Evolutionary conservation across 495 filamentous ascomycete species (phyloP), one percentile per base, ranked within the genome.

Genomic region (Aspergillus affinis): DNA sequence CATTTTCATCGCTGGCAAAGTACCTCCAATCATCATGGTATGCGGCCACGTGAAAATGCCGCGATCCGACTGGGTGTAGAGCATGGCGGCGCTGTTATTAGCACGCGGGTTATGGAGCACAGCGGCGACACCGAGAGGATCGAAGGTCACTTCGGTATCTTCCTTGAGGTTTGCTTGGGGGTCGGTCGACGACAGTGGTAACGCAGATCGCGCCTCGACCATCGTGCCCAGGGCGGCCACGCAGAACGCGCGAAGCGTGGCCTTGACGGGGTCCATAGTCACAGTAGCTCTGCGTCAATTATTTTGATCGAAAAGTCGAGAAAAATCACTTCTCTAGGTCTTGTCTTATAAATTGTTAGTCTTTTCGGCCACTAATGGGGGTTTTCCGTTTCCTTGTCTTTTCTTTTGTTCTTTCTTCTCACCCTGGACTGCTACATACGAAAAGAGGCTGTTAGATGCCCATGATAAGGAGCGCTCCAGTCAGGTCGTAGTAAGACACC

Each of bases 121-220:
- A 5, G 70, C 70, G 0, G 70, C 70, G 20, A 72, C 70, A 32
- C 70, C 70, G 15, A 72, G 66, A 1, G 70, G 70, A 32, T 72
- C 70, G 59, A 72, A 72, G 19, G 70, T 64, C 41, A 72, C 67
- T 18, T 54, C 32, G 50, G 44, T 23, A 15, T 62, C 60, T 23
- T 54, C 32, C 36, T 48, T 26, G 27, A 62, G 60, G 18, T 41
- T 62, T 7, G 60, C 60, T 27, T 62, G 46, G 10, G 60, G 60
- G 15, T 18, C 21, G 41, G 49, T 45, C 0, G 60, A 54, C 17
- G 60, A 62, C n/a, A 62, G 57, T 13, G 60, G 60, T 41, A 41
- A 10, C 36, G 15, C 12, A 18, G 51, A 62, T 50, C 57, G 57
- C n/a, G 60, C 60, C 26, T 57, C 54, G 4, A 23, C 54, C 12